A percentile compares a stretch with the other conserved stretches of the same genome.
Conservation (phyloP, 208 protist species). For the Strigomonas culicis region DNA sequence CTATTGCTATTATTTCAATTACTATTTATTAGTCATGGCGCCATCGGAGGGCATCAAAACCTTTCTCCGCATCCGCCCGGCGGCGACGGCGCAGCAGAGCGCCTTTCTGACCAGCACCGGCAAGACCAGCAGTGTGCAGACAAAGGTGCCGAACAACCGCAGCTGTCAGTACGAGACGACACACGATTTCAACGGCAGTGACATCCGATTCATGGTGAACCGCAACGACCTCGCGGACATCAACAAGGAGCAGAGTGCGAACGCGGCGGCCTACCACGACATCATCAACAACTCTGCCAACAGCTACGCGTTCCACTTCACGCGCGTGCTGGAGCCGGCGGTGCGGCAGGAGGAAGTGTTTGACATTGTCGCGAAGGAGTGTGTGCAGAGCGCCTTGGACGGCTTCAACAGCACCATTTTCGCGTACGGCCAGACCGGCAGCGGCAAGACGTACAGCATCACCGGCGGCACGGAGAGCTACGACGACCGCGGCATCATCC, state of each 20-base stretch:
- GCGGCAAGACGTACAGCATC: constrained; percentile 92
- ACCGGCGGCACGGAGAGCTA: constrained; percentile 43
- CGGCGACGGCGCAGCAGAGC: too few relatives aligned
- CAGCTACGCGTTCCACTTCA: constrained; percentile 31
- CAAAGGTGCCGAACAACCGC: too few relatives aligned
- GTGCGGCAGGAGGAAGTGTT: constrained; percentile 51
- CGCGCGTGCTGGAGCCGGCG: neutral
- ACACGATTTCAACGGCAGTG: too few relatives aligned
- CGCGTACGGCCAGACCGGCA: constrained; percentile 92
- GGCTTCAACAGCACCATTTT: constrained; percentile 91
- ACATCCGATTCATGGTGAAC: too few relatives aligned
- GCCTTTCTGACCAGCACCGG: too few relatives aligned
- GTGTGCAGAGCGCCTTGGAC: constrained; percentile 90
- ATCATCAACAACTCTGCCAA: constrained; percentile 24
- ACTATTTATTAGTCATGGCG: too few relatives aligned
- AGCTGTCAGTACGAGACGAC: too few relatives aligned
- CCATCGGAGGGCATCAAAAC: too few relatives aligned
- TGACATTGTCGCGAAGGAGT: constrained; percentile 86
- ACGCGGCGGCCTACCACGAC: constrained; percentile 18
- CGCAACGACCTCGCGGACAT: too few relatives aligned
- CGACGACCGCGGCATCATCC: constrained; percentile 67
- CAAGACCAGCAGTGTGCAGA: too few relatives aligned
- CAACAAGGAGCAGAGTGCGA: constrained; percentile 13
- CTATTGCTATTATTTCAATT: too few relatives aligned
- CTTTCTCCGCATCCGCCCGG: too few relatives aligned